Base-by-base conservation (phyloP, 345 rosid species). In the Gossypium stocksii region DNA sequence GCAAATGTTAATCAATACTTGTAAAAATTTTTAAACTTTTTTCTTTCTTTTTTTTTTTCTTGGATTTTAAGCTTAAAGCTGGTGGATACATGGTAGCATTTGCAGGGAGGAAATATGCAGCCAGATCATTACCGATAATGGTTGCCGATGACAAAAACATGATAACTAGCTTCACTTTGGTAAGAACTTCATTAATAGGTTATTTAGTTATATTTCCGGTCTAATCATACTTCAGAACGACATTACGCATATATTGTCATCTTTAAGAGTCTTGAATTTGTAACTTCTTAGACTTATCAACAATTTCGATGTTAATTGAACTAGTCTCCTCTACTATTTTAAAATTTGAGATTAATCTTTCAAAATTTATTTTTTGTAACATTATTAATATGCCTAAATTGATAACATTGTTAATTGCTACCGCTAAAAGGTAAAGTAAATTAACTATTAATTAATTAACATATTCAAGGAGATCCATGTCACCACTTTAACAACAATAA, bases 61-160 rank as follows among this genome's bases (percentile, higher is more conserved):
- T 11, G 62, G 14, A 2, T 22, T 72, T 34, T 20, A 84, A 94
- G 98, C 76, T 75, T 22, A 27, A 70, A 75, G 72, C 84, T 17
- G 97, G 98, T 67, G 97, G 97, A 52, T 83, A 73, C 77, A 85
- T 93, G 97, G 98, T 95, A 20, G 99, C 97, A 49, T 95, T 93
- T 71, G 94, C 98, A 2, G 99, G 99, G 23, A 82, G 89, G 19
- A 90, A 90, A 78, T 93, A 95, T 45, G 98, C 99, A 53, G 99
- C 98, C 46, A 90, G 99, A 85, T 95, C 99, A 4, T 56, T 73
- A 6, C 97, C 97, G 61, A 77, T 82, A 7, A 82, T 87, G 77
- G 90, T 93, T 62, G 89, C 92, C 13, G 93, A 95, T 67, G 62
- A 43, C 72, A 80, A 76, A 46, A 87, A 84, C 86, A 90, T 85